A percentile compares a stretch with the other conserved stretches of the same genome.
Conservation (phyloP, 1,284 basidiomycete genomes). For the Tylopilus sp. region DNA sequence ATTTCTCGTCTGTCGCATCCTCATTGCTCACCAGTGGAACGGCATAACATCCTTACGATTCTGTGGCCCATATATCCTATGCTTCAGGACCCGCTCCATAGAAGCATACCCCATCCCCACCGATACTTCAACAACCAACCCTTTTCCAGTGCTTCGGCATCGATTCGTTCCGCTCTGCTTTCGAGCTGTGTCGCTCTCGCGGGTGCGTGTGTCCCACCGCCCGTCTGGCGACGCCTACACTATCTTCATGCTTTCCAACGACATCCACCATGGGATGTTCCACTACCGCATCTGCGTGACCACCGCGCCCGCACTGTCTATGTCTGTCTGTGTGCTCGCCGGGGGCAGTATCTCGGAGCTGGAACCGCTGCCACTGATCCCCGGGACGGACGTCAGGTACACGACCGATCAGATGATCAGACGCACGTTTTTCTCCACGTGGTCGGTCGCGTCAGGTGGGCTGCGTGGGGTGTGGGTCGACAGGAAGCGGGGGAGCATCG, state of each 20-base stretch:
- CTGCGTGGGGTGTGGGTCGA: constrained; percentile 52
- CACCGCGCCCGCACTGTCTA: constrained; percentile 17
- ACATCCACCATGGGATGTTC: constrained; percentile 51
- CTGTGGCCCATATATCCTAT: constrained; percentile 45
- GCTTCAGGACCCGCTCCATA: constrained; percentile 47
- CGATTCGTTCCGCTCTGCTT: constrained; percentile 40
- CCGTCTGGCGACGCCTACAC: constrained; percentile 17
- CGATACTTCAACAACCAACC: background rate
- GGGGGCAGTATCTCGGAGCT: constrained; percentile 26
- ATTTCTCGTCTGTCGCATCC: background rate
- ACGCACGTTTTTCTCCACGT: constrained; percentile 44
- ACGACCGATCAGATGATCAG: constrained; percentile 7
- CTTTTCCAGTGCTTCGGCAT: constrained; percentile 24
- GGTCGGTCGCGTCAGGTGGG: constrained; percentile 42
- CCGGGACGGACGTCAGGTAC: background rate
- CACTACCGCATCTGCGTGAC: constrained; percentile 40
- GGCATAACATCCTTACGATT: constrained; percentile 45
- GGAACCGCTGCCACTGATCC: background rate
- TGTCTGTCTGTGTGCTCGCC: constrained; percentile 34
- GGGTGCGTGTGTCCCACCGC: constrained; percentile 16
- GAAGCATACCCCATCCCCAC: constrained; percentile 42
- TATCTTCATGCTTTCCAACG: constrained; percentile 46
- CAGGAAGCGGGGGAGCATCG: constrained; percentile 38
- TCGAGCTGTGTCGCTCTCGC: constrained; percentile 43
- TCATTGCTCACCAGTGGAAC: constrained; percentile 43